Percentiles rank a stretch among this genome's conserved stretches.
Evolutionary conservation across 1,284 basidiomycete genomes (phyloP).

Genomic region (Lentinus polychrous): DNA sequence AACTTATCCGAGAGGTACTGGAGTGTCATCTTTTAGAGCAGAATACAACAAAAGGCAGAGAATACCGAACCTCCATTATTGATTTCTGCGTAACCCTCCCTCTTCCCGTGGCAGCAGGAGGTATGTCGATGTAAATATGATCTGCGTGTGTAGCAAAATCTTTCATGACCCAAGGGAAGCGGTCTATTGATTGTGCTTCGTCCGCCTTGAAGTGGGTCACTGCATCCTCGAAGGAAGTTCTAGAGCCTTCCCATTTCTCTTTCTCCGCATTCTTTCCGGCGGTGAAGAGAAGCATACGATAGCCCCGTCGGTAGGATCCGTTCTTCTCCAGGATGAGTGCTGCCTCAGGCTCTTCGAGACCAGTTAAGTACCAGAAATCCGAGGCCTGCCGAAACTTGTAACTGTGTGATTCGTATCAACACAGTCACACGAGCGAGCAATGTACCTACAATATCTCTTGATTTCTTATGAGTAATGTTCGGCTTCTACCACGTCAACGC

Average conservation of each 20-base stretch:
- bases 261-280: conserved; percentile 68
- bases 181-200: conserved; percentile 52
- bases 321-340: conserved; percentile 82
- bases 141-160: conserved; percentile 31
- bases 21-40: conserved; percentile 15
- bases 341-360: conserved; percentile 91
- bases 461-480: background rate
- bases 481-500: conserved; percentile 3
- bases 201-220: conserved; percentile 69
- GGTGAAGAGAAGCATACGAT: conserved; percentile 88
- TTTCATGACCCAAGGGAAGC: conserved; percentile 47
- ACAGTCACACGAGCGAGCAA: background rate
- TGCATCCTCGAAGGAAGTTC: conserved; percentile 42
- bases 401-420: conserved; percentile 34
- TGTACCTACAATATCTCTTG: conserved; percentile 41
- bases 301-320: conserved; percentile 63
- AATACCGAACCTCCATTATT: conserved; percentile 19
- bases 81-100: conserved; percentile 27
- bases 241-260: conserved; percentile 91
- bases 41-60: background rate
- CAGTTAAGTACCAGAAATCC: conserved; percentile 92
- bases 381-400: conserved; percentile 95
- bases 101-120: conserved; percentile 18
- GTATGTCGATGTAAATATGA: conserved; percentile 36
- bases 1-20: conserved; percentile 37